phyloP scores from a whole-genome alignment of 2,329 filamentous ascomycete species.

The Clonostachys rhizophaga region DNA sequence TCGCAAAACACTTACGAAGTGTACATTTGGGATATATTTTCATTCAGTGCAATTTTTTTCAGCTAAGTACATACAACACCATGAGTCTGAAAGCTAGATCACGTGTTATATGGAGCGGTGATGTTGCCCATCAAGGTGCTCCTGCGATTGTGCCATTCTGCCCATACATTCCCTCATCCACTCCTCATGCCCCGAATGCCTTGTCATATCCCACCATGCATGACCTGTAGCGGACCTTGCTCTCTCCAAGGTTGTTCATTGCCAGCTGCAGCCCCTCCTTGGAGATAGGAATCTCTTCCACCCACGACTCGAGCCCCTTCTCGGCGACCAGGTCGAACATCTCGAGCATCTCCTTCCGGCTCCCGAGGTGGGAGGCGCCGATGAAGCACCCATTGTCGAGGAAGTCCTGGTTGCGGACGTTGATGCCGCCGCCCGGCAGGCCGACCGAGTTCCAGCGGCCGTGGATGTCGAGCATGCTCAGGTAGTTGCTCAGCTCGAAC shows the following conservation, averaged over 20 bases:
- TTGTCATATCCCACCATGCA: constrained; percentile 69
- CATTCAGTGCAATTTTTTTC: no score
- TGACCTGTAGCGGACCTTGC: constrained; percentile 71
- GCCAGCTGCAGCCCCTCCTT: constrained; percentile 66
- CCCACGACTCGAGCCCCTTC: constrained; percentile 65
- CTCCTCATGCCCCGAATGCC: constrained; percentile 38
- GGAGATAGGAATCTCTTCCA: constrained; percentile 70
- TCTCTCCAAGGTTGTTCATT: constrained; percentile 64
- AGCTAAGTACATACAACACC: no score
- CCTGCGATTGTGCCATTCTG: neutral
- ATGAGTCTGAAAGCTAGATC: no score
- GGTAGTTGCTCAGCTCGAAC: constrained; percentile 68
- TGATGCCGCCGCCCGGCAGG: constrained; percentile 70
- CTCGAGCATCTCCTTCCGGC: constrained; percentile 62
- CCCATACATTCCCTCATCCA: neutral
- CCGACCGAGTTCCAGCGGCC: constrained; percentile 77
- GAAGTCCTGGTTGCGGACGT: constrained; percentile 70
- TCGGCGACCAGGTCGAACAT: constrained; percentile 70
- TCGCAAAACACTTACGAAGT: no score
- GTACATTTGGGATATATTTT: no score
- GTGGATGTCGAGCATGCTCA: constrained; percentile 76
- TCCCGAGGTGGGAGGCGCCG: constrained; percentile 67
- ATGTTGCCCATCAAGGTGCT: neutral
- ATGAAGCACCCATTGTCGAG: constrained; percentile 71
- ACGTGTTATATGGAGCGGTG: neutral